Evolutionary conservation across 805 yeast species (phyloP).

Genomic region (Ogataea paradorogensis): DNA sequence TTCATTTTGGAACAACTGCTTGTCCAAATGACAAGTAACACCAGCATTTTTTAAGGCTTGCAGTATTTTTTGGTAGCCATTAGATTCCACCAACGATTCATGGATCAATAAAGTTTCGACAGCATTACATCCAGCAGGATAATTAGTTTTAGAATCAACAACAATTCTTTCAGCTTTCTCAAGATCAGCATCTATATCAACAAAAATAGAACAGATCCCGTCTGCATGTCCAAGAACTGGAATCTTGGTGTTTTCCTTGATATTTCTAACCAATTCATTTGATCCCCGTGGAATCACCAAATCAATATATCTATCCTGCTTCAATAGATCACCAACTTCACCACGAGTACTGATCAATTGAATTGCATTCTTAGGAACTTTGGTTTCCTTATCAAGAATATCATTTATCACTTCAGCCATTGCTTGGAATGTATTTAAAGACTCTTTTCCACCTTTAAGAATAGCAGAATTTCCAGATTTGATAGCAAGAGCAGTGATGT

Average conservation of each 20-base stretch:
- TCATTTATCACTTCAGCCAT: conserved; percentile 70
- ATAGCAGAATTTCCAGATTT: conserved; percentile 97
- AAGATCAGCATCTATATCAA: conserved; percentile 75
- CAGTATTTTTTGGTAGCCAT: conserved; percentile 19
- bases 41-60: conserved; percentile 51
- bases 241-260: conserved; percentile 84
- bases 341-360: conserved; percentile 87
- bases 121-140: conserved; percentile 99
- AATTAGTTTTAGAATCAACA: conserved; percentile 89
- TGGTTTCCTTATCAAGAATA: conserved; percentile 54
- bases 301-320: conserved; percentile 87
- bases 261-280: conserved; percentile 81
- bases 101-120: conserved; percentile 80
- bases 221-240: conserved; percentile 99
- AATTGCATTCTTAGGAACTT: conserved; percentile 76
- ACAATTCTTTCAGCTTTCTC: conserved; percentile 72
- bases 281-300: conserved; percentile 98
- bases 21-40: conserved; percentile 71
- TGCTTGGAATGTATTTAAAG: conserved; percentile 75
- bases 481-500: conserved; percentile 90
- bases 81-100: conserved; percentile 33
- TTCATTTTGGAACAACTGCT: conserved; percentile 40
- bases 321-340: conserved; percentile 79
- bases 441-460: conserved; percentile 96
- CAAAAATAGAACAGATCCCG: conserved; percentile 88